Evolutionary conservation across 2,329 filamentous ascomycete genomes (phyloP), one percentile per base, ranked within the genome.

Genomic region (Fusarium xyrophilum): DNA sequence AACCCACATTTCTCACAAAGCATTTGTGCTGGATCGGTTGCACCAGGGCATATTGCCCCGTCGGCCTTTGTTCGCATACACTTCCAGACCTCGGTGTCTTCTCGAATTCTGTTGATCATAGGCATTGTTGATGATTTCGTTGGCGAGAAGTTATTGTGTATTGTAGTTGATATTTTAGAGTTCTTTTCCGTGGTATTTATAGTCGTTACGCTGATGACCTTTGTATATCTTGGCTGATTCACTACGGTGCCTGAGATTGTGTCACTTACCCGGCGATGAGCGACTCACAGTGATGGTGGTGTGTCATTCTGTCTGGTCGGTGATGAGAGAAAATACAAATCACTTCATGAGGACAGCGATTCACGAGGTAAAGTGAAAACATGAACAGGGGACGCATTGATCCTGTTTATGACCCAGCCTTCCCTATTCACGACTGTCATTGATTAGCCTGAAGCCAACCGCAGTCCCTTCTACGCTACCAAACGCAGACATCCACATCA

Each of bases 181-280:
- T 19, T 17, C 33, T 11, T 35, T 17, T 35, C 17, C 6, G 1
- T 35, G 33, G 15, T 17, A 19, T 25, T 6, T 17, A 27, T 43
- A 13, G 13, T 11, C 1, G 2, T 6, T 9, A 2, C 0, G 7
- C 2, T 2, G 1, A 46, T 15, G 19, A 1, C 5, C 0, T 4
- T 3, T 6, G 27, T 11, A 4, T 6, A 4, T 12, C 27, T 8
- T 28, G 2, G 6, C 13, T 19, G 5, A 12, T 5, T 13, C n/a
- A 47, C 10, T 14, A 4, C 0, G 2, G 7, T 9, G n/a, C 6
- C 6, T 17, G n/a, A 19, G n/a, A 23, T 19, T 5, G 7, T 17
- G 3, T 23, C 4, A 19, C 5, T 10, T 2, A 32, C 11, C 11
- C 11, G 3, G 15, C 12, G 28, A 5, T 5, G 3, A 3, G 15